Evolutionary conservation across 2,329 filamentous ascomycete species (phyloP).

Genomic region (Trichophyton mentagrophytes): DNA sequence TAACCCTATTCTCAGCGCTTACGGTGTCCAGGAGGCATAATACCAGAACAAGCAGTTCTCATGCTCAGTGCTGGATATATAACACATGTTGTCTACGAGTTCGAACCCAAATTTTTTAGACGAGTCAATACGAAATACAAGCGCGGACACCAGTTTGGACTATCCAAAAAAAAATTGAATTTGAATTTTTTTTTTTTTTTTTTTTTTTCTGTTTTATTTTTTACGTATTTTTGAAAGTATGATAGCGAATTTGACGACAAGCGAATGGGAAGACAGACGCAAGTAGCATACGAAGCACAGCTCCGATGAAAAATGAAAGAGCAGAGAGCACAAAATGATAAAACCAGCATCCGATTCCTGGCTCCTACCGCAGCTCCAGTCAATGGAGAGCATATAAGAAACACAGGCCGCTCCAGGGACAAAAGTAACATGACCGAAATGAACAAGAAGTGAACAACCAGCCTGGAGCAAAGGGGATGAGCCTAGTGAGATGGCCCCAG

Average conservation of each 20-base stretch:
- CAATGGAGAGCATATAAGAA: slow-evolving; percentile 17
- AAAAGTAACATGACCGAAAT: slow-evolving; percentile 9
- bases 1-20: no score
- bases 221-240: neutral
- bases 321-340: slow-evolving; percentile 1
- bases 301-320: slow-evolving; percentile 22
- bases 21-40: no score
- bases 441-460: slow-evolving; percentile 22
- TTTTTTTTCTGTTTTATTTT: neutral
- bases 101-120: neutral
- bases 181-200: slow-evolving; percentile 1
- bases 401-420: slow-evolving; percentile 24
- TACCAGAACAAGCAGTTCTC: no score
- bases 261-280: slow-evolving; percentile 3
- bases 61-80: neutral
- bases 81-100: neutral
- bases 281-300: slow-evolving; percentile 25
- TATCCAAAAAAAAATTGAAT: neutral
- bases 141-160: neutral
- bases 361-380: slow-evolving; percentile 15
- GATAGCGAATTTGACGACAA: slow-evolving; percentile 6
- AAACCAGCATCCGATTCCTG: slow-evolving; percentile 41
- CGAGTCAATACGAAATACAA: neutral
- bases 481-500: slow-evolving; percentile 27
- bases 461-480: slow-evolving; percentile 44